Evolutionary conservation across 2,329 filamentous ascomycete genomes (phyloP).

Genomic region (Diaporthe longicolla): DNA sequence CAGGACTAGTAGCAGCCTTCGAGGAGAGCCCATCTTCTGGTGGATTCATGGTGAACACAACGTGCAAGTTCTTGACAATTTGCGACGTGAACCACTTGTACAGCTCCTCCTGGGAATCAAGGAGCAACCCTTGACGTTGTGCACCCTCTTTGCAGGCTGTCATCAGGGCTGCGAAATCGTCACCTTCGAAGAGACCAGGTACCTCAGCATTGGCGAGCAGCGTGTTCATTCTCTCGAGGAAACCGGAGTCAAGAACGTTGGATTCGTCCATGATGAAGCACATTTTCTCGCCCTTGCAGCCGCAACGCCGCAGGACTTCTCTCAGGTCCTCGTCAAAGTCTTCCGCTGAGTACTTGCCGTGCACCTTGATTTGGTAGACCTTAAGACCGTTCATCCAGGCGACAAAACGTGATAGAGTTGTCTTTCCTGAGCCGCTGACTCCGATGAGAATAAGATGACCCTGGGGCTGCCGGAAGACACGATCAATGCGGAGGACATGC

Average conservation of each 20-base stretch:
- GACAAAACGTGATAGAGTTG: slow-evolving; percentile 96
- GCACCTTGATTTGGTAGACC: slow-evolving; percentile 99
- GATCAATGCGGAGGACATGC: slow-evolving; percentile 97
- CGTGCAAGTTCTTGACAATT: slow-evolving; percentile 98
- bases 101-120: slow-evolving; percentile 98
- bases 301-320: slow-evolving; percentile 91
- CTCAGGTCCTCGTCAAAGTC: slow-evolving; percentile 99
- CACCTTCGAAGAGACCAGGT: slow-evolving; percentile 97
- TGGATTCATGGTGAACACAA: slow-evolving; percentile 99
- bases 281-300: slow-evolving; percentile 99
- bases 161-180: slow-evolving; percentile 98
- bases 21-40: slow-evolving; percentile 94
- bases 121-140: slow-evolving; percentile 91
- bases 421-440: slow-evolving; percentile 98
- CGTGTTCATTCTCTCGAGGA: slow-evolving; percentile 99
- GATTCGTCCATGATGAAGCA: slow-evolving; percentile 99
- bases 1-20: slow-evolving; percentile 97
- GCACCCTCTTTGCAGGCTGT: slow-evolving; percentile 99
- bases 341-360: slow-evolving; percentile 97
- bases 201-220: slow-evolving; percentile 99
- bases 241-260: slow-evolving; percentile 98
- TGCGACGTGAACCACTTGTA: slow-evolving; percentile 99
- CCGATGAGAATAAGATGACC: slow-evolving; percentile 98
- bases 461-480: slow-evolving; percentile 98
- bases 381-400: slow-evolving; percentile 99